Evolutionary conservation across 1,284 basidiomycete species (phyloP).

Genomic region (Apiotrichum gracile): DNA sequence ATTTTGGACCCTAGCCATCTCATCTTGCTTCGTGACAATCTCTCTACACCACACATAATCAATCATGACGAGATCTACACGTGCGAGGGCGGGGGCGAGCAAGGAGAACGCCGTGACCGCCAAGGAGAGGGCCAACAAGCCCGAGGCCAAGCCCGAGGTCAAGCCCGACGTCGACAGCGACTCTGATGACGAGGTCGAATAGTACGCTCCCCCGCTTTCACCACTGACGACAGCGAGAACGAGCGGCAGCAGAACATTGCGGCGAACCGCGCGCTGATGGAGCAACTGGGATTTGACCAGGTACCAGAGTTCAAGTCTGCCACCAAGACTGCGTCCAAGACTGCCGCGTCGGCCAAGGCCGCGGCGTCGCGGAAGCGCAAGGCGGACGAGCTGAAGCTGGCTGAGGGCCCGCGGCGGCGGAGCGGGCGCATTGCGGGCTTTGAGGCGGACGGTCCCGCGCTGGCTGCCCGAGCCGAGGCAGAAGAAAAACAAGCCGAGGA

Average conservation of each 20-base stretch:
- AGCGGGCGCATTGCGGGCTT: conserved; percentile 35
- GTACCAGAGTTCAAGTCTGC: no score
- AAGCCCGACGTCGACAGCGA: no score
- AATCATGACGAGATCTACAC: no score
- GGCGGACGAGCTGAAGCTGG: conserved; percentile 1
- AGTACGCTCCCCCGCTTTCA: neutral
- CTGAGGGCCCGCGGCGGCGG: conserved; percentile 34
- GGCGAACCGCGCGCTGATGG: conserved; percentile 45
- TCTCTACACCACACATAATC: no score
- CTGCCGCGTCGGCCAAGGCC: conserved; percentile 1
- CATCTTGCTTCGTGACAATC: no score
- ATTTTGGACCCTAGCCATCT: no score
- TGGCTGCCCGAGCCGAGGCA: conserved; percentile 23
- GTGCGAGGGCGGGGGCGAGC: no score
- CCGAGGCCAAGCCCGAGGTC: no score
- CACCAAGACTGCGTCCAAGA: no score
- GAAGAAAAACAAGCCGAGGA: conserved; percentile 36
- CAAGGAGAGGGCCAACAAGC: no score
- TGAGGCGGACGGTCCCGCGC: conserved; percentile 34
- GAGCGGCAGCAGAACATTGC: conserved; percentile 47
- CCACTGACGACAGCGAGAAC: conserved; percentile 30
- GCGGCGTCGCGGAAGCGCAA: conserved; percentile 1
- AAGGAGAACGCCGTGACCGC: no score
- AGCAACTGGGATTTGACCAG: conserved; percentile 45
- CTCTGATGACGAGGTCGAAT: neutral